Conservation (phyloP, 2,329 filamentous ascomycete genomes). For the Aspergillus ochraceus region DNA sequence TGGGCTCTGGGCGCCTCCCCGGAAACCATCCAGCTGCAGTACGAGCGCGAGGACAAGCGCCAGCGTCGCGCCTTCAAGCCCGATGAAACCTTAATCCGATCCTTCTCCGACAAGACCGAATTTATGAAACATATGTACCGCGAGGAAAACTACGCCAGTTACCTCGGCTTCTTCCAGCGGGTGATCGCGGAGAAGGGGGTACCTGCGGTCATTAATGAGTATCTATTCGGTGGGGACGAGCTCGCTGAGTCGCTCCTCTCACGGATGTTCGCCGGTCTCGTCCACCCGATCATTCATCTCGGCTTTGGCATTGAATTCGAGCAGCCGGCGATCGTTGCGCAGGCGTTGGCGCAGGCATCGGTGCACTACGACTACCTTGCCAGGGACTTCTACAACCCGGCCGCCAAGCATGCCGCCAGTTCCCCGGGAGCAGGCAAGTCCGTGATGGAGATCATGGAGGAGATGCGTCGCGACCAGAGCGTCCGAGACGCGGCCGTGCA, state of each 20-base stretch:
- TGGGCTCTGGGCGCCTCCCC: conserved; percentile 29
- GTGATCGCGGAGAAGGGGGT: conserved; percentile 64
- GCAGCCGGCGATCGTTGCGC: conserved; percentile 73
- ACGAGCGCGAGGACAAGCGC: background rate
- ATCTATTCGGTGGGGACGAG: conserved; percentile 62
- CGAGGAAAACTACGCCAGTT: conserved; percentile 62
- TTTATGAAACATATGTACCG: conserved; percentile 52
- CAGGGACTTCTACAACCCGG: no score
- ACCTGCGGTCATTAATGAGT: conserved; percentile 59
- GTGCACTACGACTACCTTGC: conserved; percentile 52
- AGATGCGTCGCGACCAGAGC: no score
- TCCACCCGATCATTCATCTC: conserved; percentile 80
- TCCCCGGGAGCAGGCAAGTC: no score
- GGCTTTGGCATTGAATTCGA: conserved; percentile 77
- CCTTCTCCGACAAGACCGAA: conserved; percentile 5
- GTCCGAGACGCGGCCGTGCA: no score
- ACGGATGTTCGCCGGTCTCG: conserved; percentile 59
- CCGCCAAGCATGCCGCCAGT: no score
- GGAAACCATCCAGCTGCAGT: conserved; percentile 19
- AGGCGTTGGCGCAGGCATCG: conserved; percentile 72
- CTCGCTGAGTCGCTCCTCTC: conserved; percentile 64
- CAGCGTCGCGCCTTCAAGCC: conserved; percentile 4
- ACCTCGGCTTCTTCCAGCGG: conserved; percentile 67
- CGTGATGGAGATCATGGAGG: no score
- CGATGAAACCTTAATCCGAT: no score